Evolutionary conservation across 2,329 filamentous ascomycete species (phyloP), one percentile per base, ranked within the genome.

Genomic region (Ustulina deusta): DNA sequence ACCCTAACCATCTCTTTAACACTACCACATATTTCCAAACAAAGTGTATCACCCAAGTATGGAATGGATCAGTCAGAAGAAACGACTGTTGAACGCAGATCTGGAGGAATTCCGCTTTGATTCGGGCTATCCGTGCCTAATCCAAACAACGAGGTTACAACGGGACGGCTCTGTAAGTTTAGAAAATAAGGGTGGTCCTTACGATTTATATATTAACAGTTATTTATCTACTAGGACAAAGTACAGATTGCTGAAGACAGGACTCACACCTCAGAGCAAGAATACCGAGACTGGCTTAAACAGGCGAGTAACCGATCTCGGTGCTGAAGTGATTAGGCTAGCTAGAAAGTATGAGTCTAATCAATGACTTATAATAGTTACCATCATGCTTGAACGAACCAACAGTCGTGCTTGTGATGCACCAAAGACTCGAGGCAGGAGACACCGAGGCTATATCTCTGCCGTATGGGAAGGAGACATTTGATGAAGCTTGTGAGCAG

Each of bases 371-470:
- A 10, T 7, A 63, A 29, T 36, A 67, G 60, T 15, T 20, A 20
- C 36, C 42, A 22, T 46, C 40, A 58, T 61, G 29, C 9, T 11
- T 29, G 15, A n/a, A 57, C 13, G 48, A 52, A 20, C 62, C 69
- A 38, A 32, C 59, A 22, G 20, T 63, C 6, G 9, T 66, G 2
- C 55, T 73, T 27, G 67, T 71, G 13, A 67, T 73, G 57, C 69
- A 73, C 51, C 54, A 67, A 25, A 52, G 71, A 42, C 46, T 69
- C 0, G 49, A 61, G 2, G 17, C 15, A 6, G 46, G 10, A 3
- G 6, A 48, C 11, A 11, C 44, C 11, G 61, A 48, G 22, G 63
- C 62, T 1, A 72, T 58, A 0, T 46, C 36, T n/a, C 25, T 75
- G 2, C 68, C 72, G 17, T 73, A 70, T 54, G n/a, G 51, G 6